Percentiles rank a stretch among this genome's conserved stretches.
phyloP scores from a whole-genome alignment of 2,329 filamentous ascomycete species.

The Alternaria sp. region DNA sequence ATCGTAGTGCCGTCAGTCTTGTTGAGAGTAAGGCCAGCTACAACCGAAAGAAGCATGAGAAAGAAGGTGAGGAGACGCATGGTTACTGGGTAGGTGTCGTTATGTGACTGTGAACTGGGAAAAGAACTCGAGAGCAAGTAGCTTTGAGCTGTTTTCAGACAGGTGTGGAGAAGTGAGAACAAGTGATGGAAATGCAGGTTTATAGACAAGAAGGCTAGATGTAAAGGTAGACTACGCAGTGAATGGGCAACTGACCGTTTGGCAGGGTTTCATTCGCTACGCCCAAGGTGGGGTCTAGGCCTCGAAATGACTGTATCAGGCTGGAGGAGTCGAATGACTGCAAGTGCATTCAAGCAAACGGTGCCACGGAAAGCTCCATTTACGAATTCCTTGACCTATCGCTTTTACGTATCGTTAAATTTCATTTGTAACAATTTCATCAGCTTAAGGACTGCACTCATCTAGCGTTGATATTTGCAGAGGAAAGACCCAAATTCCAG shows the following conservation, averaged over 20 bases:
- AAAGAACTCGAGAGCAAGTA: neutral
- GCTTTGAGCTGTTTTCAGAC: neutral
- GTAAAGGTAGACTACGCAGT: neutral
- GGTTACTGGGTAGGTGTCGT: neutral
- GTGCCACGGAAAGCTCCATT: neutral
- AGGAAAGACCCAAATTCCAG: neutral
- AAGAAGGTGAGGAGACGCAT: slow-evolving; percentile 8
- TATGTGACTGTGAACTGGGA: neutral
- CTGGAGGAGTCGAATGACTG: neutral
- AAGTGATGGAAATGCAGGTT: neutral
- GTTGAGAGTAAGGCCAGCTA: neutral
- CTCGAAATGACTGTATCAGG: neutral
- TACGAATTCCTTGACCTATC: neutral
- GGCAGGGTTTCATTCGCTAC: neutral
- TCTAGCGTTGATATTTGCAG: neutral
- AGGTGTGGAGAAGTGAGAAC: neutral
- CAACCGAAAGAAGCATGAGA: neutral
- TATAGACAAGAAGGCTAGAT: neutral
- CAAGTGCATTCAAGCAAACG: neutral
- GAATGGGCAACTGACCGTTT: neutral
- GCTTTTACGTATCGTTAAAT: neutral
- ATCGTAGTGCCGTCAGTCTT: slow-evolving; percentile 4
- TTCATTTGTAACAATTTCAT: neutral
- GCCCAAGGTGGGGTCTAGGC: neutral
- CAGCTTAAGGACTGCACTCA: neutral